A percentile compares a stretch with the other conserved stretches of the same genome.
phyloP scores from a whole-genome alignment of 2,329 filamentous ascomycete species.

The Podosphaera leucotricha region DNA sequence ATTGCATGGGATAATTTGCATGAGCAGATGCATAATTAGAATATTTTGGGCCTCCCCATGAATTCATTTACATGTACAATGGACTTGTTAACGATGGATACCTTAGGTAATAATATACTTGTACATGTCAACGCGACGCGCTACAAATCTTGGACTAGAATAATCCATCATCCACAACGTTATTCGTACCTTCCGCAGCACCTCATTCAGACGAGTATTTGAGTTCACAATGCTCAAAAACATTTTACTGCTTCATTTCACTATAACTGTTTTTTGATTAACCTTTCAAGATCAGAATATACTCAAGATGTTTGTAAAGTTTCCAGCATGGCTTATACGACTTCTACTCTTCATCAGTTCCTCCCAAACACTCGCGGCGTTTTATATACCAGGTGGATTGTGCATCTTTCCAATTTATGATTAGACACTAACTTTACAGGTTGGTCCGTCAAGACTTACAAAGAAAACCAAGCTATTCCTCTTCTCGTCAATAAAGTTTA shows the following conservation, averaged over 20 bases:
- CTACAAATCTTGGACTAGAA: no score
- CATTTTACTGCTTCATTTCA: no score
- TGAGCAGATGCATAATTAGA: no score
- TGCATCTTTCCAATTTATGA: not conserved
- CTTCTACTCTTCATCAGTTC: slow-evolving; percentile 25
- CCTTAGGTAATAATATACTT: no score
- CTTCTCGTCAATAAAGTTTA: slow-evolving; percentile 85
- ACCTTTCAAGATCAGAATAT: not conserved
- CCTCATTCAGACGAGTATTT: not conserved
- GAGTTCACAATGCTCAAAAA: not conserved
- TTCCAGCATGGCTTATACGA: slow-evolving; percentile 17
- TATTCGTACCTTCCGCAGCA: not conserved
- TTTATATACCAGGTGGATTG: slow-evolving; percentile 61
- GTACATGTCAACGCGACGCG: no score
- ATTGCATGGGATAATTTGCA: no score
- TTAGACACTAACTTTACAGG: slow-evolving; percentile 22
- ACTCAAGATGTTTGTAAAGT: slow-evolving; percentile 7
- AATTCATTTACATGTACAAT: no score
- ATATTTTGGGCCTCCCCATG: no score
- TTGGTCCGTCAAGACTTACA: slow-evolving; percentile 64
- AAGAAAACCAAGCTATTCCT: slow-evolving; percentile 51
- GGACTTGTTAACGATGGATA: no score
- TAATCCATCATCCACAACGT: no score
- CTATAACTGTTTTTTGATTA: not conserved
- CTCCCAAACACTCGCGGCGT: slow-evolving; percentile 32